phyloP scores from a whole-genome alignment of 139 green algal species.

The Micractinium sp. region DNA sequence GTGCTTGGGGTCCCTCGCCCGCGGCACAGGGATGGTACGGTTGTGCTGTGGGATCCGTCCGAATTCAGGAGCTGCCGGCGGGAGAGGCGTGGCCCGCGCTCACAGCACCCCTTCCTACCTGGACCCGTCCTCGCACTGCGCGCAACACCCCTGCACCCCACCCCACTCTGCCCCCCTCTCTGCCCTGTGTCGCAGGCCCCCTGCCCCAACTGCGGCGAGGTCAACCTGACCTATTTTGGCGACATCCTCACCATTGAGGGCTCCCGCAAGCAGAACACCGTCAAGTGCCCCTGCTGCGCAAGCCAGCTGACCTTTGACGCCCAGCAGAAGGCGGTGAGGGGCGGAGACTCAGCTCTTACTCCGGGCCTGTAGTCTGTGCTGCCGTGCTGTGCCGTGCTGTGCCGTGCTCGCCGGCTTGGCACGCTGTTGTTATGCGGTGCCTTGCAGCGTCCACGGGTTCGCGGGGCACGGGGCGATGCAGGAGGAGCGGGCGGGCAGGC shows the following conservation, averaged over 20 bases:
- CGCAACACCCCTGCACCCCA: neutral
- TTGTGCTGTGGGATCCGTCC: no score
- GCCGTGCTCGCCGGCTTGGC: neutral
- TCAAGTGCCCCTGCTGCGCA: conserved; percentile 33
- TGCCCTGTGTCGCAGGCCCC: conserved; percentile 24
- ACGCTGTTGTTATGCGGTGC: neutral
- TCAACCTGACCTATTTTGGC: conserved; percentile 87
- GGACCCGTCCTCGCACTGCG: no score
- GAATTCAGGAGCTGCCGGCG: no score
- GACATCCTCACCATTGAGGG: conserved; percentile 80
- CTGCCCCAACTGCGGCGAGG: conserved; percentile 85
- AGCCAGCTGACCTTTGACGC: conserved; percentile 21
- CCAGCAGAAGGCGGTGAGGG: conserved; percentile 7
- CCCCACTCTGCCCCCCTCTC: neutral
- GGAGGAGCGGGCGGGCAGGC: neutral
- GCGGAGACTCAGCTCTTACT: neutral
- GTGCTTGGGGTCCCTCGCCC: no score
- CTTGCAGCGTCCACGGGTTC: no score
- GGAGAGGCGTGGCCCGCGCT: no score
- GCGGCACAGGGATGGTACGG: no score
- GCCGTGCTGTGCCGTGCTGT: neutral
- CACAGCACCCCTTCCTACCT: no score
- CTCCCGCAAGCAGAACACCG: conserved; percentile 26
- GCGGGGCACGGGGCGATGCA: no score
- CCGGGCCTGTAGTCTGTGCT: neutral